Evolutionary conservation across 2,329 filamentous ascomycete genomes (phyloP), one percentile per base, ranked within the genome.

Genomic region (Microcera coccophila): DNA sequence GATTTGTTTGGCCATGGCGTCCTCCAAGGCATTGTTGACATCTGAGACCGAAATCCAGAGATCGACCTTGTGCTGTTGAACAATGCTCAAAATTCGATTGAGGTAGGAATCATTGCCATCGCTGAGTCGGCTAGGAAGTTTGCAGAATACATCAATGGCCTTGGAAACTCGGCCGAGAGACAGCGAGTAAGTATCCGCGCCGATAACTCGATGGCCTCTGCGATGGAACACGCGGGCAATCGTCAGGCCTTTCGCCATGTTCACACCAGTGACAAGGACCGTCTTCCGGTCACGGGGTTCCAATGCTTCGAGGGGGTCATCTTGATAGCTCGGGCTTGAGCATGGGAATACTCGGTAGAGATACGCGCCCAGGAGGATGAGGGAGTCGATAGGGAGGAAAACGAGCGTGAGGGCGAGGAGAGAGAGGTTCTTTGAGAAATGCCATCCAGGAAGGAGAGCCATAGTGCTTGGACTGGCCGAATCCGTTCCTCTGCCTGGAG

Each of bases 1-100:
- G 3, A 73, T 65, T 43, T 84, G 76, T 48, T 80, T 82, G 2
- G 82, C 82, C 26, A 75, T 62, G 0, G 79, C 84, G 58, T 90
- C 85, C 54, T 85, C 80, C 11, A 84, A 63, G 0, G 81, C 81
- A 1, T 76, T 79, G 1, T 76, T 73, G 8, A 85, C 79, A n/a
- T 80, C 82, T 0, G 84, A 87, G 54, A 84, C 87, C 16, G 79
- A 82, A 3, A 90, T 78, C 85, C 85, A 90, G 3, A 90, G 63
- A 42, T 87, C 77, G 4, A 87, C 74, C 1, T 73, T 69, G 49
- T 90, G 83, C 1, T 65, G 60, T 5, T 70, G 59, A 31, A 88
- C 71, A 19, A 89, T 72, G 8, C 77, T 64, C 2, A 85, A 60
- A 3, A 90, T 61, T 0, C 68, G 66, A 12, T 72, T 63, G 12